Evolutionary conservation across 495 filamentous ascomycete species (phyloP), one percentile per base, ranked within the genome.

Genomic region (Hypoxylon perforatum): DNA sequence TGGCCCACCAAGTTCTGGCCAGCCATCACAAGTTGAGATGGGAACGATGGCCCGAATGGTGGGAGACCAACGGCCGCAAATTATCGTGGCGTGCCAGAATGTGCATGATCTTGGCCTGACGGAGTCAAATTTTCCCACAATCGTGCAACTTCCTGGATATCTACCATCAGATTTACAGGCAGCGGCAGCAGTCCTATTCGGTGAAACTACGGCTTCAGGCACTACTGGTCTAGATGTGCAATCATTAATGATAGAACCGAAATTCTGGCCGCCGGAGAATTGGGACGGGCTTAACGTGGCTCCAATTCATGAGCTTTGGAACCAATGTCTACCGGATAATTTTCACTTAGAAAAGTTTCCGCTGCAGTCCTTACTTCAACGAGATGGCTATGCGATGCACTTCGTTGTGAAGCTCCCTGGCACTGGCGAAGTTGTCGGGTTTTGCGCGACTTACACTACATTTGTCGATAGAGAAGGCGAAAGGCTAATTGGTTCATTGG

Each of bases 371-470:
- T 72, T 88, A 21, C 80, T 89, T n/a, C 80, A 80, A 52, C 81
- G 85, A 23, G 84, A 85, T 61, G 86, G 87, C 6, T 87, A 85
- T 67, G 85, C 84, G 35, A 87, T 83, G 80, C 85, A 88, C 67
- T 88, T 87, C 62, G 78, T 89, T 51, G 85, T 88, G 45, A 82
- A 83, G 30, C 81, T 86, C 19, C 79, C 82, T 4, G 78, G 72
- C 47, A 82, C 74, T 12, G 72, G 75, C 19, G 79, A 81, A 45
- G 56, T 88, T 11, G 75, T 88, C 25, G 87, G 86, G 1, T 86
- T 88, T 56, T 86, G 82, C 69, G 85, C 85, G 18, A 87, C 85
- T 15, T 89, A 87, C 73, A 83, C 80, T 65, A 85, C 78, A 52
- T 87, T 83, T 73, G 80, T 75, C 54, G 84, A 79, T 67, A 78